Percentiles rank a stretch among this genome's conserved stretches.
Evolutionary conservation across 176 grass and related monocot genomes (phyloP).

Genomic region (Bothriochloa decipiens): DNA sequence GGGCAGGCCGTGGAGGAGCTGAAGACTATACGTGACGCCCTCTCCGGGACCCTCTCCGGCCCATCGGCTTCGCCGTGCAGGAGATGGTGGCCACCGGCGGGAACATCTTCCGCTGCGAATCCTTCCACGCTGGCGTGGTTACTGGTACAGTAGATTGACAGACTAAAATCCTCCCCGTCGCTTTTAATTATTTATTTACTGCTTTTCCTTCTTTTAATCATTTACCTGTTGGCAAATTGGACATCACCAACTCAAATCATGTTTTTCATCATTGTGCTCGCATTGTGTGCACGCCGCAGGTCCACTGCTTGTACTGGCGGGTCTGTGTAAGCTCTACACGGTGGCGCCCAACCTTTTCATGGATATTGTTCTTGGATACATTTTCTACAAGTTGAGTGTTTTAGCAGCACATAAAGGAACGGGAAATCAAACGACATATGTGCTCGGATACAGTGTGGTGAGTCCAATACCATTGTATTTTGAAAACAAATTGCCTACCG

Average conservation of each 20-base stretch:
- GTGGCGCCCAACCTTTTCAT: constrained; percentile 24
- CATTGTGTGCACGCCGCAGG: constrained; percentile 19
- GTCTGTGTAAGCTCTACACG: background rate
- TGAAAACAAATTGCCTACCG: no score
- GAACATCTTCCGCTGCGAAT: background rate
- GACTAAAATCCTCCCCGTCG: no score
- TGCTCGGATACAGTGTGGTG: constrained; percentile 15
- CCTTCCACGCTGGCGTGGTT: background rate
- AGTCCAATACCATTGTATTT: background rate
- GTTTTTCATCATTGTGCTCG: no score
- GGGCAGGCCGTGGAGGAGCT: constrained; percentile 31
- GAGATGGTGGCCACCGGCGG: background rate
- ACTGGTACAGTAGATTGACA: background rate
- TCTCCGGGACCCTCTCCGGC: constrained; percentile 28
- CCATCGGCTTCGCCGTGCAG: background rate
- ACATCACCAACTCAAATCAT: no score
- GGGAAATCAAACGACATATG: constrained; percentile 13
- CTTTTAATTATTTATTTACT: no score
- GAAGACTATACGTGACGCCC: constrained; percentile 19
- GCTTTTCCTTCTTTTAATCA: no score
- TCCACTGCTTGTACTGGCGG: constrained; percentile 17
- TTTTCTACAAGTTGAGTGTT: constrained; percentile 31
- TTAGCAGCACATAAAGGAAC: constrained; percentile 23
- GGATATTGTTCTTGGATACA: constrained; percentile 30
- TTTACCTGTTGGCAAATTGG: no score